Evolutionary conservation across 2,329 filamentous ascomycete species (phyloP).

Genomic region (Xenosphaeropsis pyriputrescens): DNA sequence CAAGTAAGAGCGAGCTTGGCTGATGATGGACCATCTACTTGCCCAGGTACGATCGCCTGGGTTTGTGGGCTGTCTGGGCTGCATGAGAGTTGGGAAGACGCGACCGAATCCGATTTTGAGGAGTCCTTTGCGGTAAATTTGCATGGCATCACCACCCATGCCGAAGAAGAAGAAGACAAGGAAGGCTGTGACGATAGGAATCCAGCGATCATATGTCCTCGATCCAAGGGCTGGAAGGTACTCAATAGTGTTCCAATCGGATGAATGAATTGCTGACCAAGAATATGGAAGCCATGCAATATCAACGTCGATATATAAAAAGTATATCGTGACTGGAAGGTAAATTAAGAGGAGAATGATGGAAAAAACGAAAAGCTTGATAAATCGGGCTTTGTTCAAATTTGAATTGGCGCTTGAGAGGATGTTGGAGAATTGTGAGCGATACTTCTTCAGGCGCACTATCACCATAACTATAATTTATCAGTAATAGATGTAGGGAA

Average conservation of each 20-base stretch:
- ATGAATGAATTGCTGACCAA: constrained; percentile 36
- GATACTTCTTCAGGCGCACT: constrained; percentile 44
- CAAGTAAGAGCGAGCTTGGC: too few relatives aligned
- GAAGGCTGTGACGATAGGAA: constrained; percentile 34
- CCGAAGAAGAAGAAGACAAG: constrained; percentile 50
- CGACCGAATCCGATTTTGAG: constrained; percentile 10
- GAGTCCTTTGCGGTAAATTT: constrained; percentile 27
- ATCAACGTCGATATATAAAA: constrained; percentile 32
- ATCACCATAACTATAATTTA: constrained; percentile 35
- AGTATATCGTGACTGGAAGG: constrained; percentile 35
- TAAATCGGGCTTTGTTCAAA: constrained; percentile 42
- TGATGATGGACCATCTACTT: too few relatives aligned
- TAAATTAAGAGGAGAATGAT: constrained; percentile 30
- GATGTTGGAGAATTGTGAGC: constrained; percentile 38
- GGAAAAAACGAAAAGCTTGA: constrained; percentile 44
- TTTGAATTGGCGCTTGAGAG: constrained; percentile 32
- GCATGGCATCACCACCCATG: constrained; percentile 41
- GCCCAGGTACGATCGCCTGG: too few relatives aligned
- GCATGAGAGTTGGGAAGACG: constrained; percentile 2
- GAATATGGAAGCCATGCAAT: constrained; percentile 25
- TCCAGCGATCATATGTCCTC: constrained; percentile 39
- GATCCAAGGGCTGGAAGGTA: constrained; percentile 26
- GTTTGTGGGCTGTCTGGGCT: not conserved
- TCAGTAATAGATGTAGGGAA: constrained; percentile 4
- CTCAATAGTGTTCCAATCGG: constrained; percentile 30